Conservation (phyloP, 2,329 filamentous ascomycete species). For the Xylaria arbuscula region DNA sequence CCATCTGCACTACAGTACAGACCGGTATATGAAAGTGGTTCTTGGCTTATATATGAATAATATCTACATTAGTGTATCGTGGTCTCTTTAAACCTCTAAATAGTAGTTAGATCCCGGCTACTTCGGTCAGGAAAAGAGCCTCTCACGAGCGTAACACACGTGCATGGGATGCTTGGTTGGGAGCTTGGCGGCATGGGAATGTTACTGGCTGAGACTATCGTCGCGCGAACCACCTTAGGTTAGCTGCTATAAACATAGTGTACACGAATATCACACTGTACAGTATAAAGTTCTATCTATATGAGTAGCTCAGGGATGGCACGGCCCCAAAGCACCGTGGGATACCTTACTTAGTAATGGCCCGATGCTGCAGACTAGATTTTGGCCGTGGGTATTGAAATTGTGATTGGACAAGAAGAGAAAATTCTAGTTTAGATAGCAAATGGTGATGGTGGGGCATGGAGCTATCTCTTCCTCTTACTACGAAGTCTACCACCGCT, state of each 20-base stretch:
- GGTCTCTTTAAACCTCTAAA: not conserved
- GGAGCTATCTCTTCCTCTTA: not conserved
- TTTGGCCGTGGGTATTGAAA: conserved; percentile 4
- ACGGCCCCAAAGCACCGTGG: conserved; percentile 23
- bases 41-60: conserved; percentile 5
- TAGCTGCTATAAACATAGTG: not conserved
- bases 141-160: not conserved
- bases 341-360: conserved; percentile 16
- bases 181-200: conserved; percentile 12
- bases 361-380: conserved; percentile 17
- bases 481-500: not conserved
- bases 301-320: conserved; percentile 27
- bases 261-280: not conserved
- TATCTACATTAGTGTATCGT: conserved; percentile 5
- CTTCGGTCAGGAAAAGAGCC: conserved; percentile 9
- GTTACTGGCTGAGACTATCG: not conserved
- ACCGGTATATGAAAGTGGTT: conserved; percentile 1
- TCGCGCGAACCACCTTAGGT: not conserved
- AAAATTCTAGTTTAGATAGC: conserved; percentile 7
- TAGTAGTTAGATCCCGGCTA: not conserved
- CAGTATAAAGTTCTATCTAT: not conserved
- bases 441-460: not conserved
- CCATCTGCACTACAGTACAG: not conserved
- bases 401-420: conserved; percentile 17
- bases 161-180: conserved; percentile 4